Percentiles rank a stretch among this genome's conserved stretches.
Evolutionary conservation across 1,284 basidiomycete genomes (phyloP).

Genomic region (Pascua guehoae): DNA sequence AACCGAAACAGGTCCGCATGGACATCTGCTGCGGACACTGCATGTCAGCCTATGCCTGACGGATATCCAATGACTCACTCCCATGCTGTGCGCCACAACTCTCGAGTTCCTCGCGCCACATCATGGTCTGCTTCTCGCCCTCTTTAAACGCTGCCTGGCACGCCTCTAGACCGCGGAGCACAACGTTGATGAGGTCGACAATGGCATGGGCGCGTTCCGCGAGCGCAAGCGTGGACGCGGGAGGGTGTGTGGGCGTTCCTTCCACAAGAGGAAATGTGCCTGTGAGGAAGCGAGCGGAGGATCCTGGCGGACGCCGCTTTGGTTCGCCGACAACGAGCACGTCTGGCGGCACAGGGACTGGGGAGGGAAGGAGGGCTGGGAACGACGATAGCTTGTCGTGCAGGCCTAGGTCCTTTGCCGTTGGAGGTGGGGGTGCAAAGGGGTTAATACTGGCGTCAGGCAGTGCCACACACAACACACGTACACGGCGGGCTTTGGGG

Average conservation of each 20-base stretch:
- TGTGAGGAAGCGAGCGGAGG: constrained; percentile 19
- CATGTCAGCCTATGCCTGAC: neutral
- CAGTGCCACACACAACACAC: neutral
- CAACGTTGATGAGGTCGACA: constrained; percentile 22
- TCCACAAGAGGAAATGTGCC: constrained; percentile 26
- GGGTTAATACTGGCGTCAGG: constrained; percentile 20
- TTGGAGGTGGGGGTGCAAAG: constrained; percentile 2
- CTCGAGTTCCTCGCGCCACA: constrained; percentile 44
- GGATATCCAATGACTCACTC: constrained; percentile 1
- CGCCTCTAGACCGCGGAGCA: constrained; percentile 36
- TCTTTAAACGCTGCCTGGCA: constrained; percentile 31
- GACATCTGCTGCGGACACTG: constrained; percentile 31
- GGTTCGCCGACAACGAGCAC: constrained; percentile 22
- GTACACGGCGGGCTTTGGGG: constrained; percentile 38
- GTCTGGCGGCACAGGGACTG: constrained; percentile 18
- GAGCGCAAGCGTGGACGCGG: constrained; percentile 14
- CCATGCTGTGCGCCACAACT: constrained; percentile 40
- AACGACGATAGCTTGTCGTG: constrained; percentile 28
- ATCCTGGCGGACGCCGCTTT: neutral
- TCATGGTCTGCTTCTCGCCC: constrained; percentile 41
- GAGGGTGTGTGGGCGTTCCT: neutral
- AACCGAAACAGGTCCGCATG: constrained; percentile 43
- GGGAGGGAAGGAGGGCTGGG: constrained; percentile 30
- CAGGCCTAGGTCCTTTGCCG: constrained; percentile 8
- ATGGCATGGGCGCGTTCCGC: constrained; percentile 30